Base-by-base conservation (phyloP, 2,329 filamentous ascomycete species). In the Arthroderma sp. region DNA sequence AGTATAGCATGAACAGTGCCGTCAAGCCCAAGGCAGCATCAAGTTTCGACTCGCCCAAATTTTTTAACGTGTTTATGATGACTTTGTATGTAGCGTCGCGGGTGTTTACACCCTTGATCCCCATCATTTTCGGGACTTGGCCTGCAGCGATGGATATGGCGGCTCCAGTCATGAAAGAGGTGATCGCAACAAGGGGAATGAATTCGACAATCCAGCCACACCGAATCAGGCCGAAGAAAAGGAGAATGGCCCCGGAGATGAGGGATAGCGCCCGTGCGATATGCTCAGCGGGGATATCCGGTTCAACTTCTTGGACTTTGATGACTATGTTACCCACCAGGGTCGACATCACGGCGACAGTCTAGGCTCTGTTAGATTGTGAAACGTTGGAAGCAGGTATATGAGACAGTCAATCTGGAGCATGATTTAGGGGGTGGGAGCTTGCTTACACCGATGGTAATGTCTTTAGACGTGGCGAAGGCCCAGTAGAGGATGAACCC, bases 181-280 rank as follows among this genome's bases (percentile, higher is more conserved):
- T 76, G 0, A 82, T 67, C 1, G 82, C 75, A 0, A 78, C 78
- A 1, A 78, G 68, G 0, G 78, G 80, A 51, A 82, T 75, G 52
- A 80, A 82, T 48, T 82, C 77, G 15, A 82, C 68, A 4, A 82
- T 64, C 56, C 80, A 82, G 1, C 78, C 78, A 4, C 82, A 71
- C 43, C 77, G 78, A 22, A 81, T 65, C 1, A 81, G 64, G 0
- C 78, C 78, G 2, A 82, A 62, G 10, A 69, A 66, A 22, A 82
- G 68, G 10, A 72, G 68, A 52, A 77, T 79, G 3, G 79, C 65
- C 0, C 79, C 79, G 49, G 81, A 76, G 62, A 77, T 74, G 56
- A 82, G 70, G 8, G 78, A 75, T 1, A 81, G 70, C 5, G 76
- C 77, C 0, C 74, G 74, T 1, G 77, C 74, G 31, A 82, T 75